phyloP scores from a whole-genome alignment of 305 asterid species.

The Fraxinus floribunda region DNA sequence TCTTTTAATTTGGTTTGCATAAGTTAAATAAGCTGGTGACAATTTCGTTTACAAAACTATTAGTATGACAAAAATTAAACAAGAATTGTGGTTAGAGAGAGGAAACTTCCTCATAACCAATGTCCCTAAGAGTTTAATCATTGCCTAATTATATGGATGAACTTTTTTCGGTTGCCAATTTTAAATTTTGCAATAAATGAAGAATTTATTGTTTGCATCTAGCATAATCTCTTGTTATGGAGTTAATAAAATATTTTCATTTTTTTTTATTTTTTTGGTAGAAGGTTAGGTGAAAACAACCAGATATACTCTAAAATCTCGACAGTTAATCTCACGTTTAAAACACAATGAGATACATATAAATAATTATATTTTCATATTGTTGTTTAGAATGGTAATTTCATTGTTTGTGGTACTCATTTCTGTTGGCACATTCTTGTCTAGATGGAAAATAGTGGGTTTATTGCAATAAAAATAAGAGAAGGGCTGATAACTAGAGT shows the following conservation, averaged over 20 bases:
- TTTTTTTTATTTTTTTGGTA: neutral
- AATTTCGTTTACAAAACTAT: too few relatives aligned
- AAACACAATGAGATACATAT: neutral
- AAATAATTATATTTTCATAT: neutral
- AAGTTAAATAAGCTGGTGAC: neutral
- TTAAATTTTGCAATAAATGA: neutral
- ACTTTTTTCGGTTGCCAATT: neutral
- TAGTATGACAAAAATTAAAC: neutral
- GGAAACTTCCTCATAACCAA: too few relatives aligned
- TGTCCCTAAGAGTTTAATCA: too few relatives aligned
- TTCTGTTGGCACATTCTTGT: neutral
- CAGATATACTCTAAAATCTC: neutral
- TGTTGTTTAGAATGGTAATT: neutral
- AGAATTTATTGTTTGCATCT: neutral
- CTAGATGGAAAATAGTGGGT: neutral
- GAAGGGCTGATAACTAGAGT: neutral
- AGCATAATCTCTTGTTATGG: conserved; percentile 3
- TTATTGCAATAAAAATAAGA: neutral
- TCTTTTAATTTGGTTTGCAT: neutral
- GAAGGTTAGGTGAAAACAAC: neutral
- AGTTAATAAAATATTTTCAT: neutral
- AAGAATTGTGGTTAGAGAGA: neutral
- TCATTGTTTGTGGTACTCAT: neutral
- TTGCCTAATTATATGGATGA: too few relatives aligned
- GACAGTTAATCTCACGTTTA: neutral